These are phyloP conservation scores for Starmerella ratchasimensis DNA, from an alignment of 805 yeast species.

Conservation along the genomic window DNA sequence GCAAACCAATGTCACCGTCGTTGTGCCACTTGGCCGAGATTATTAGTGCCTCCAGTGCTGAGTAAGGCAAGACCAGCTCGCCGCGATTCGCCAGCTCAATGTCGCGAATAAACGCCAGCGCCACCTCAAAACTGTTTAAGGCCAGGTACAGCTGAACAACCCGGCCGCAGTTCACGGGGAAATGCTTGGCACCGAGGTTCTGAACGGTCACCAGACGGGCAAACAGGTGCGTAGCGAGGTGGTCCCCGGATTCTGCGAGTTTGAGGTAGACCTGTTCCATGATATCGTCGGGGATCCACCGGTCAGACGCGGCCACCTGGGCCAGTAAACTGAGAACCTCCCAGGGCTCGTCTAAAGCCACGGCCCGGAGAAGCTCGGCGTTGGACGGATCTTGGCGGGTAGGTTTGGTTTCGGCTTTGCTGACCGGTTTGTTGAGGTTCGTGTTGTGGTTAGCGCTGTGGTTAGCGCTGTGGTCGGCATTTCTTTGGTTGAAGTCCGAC, in stretches of 20 bases:
- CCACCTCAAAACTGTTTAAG: constrained; percentile 17
- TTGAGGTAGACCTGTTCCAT: constrained; percentile 10
- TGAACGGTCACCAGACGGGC: constrained; percentile 14
- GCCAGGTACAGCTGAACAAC: constrained; percentile 17
- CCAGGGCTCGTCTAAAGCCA: too few species aligned
- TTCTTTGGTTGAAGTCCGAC: too few species aligned
- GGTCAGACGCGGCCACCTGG: too few species aligned
- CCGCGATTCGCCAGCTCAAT: constrained; percentile 20
- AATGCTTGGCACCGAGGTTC: constrained; percentile 6
- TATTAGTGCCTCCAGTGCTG: constrained; percentile 21
- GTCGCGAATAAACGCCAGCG: constrained; percentile 20
- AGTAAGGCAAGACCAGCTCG: constrained; percentile 12
- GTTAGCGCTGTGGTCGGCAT: too few species aligned
- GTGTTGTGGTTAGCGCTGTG: too few species aligned
- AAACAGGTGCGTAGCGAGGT: constrained; percentile 11
- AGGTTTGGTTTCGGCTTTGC: too few species aligned
- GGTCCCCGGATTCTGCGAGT: constrained; percentile 1
- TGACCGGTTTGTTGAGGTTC: too few species aligned
- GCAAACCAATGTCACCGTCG: constrained; percentile 23
- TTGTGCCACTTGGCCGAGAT: constrained; percentile 19
- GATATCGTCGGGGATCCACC: constrained; percentile 5
- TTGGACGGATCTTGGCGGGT: too few species aligned
- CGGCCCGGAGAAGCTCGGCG: too few species aligned
- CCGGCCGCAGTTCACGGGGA: constrained; percentile 11
- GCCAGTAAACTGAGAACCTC: too few species aligned